Conservation (phyloP, 345 rosid genomes). For the Dipteronia sinensis region DNA sequence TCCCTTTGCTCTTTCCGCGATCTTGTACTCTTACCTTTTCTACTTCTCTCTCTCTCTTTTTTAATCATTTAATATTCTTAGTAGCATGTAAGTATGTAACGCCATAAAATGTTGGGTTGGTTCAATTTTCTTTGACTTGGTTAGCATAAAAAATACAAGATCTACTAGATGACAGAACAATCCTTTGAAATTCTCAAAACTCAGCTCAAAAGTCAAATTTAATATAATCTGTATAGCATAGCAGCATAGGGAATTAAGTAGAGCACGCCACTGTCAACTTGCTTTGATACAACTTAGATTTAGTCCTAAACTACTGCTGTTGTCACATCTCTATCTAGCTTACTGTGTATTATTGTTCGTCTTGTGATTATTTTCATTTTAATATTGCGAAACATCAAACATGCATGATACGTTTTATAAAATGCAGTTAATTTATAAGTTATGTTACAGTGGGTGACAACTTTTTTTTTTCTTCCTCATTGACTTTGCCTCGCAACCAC, state of each 20-base stretch:
- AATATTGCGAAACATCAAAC: too few relatives aligned
- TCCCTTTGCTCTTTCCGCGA: not conserved
- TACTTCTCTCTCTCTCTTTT: too few relatives aligned
- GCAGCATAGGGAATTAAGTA: too few relatives aligned
- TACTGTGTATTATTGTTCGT: not conserved
- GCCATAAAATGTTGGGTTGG: not conserved
- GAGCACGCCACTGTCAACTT: not conserved
- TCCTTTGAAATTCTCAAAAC: not conserved
- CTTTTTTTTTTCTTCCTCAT: not conserved
- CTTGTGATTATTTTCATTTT: not conserved
- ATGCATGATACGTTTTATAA: too few relatives aligned
- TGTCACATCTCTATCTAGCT: not conserved
- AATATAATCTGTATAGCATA: too few relatives aligned
- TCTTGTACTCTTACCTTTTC: not conserved
- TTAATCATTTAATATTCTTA: too few relatives aligned
- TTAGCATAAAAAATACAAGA: not conserved
- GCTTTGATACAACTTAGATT: not conserved
- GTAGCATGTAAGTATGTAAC: too few relatives aligned
- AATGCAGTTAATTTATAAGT: too few relatives aligned
- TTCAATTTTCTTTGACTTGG: not conserved
- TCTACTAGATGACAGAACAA: not conserved
- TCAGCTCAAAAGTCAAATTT: too few relatives aligned
- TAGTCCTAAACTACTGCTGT: not conserved
- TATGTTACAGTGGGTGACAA: not conserved
- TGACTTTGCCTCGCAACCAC: not conserved